Evolutionary conservation across 163 green algal genomes (phyloP).

Genomic region (Smithsoniella earleae): DNA sequence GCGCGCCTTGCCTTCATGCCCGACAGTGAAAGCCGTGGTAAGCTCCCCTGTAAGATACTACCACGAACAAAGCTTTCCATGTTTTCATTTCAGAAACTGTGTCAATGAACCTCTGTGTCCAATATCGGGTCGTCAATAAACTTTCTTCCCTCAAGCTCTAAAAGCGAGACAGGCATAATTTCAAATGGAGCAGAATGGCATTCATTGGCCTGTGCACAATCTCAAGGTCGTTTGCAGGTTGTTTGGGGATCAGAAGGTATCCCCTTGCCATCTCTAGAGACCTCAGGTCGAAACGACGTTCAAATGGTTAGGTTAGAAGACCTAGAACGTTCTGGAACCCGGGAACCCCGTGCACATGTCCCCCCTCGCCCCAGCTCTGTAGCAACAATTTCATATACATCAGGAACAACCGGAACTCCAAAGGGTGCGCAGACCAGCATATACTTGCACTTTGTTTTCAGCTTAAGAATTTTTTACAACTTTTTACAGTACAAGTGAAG

Average conservation of each 20-base stretch:
- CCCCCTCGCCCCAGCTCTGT: conserved; percentile 66
- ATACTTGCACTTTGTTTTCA: no score
- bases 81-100: no score
- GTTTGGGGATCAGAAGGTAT: conserved; percentile 23
- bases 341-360: conserved; percentile 61
- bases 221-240: conserved; percentile 7
- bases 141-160: no score
- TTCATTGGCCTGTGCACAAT: no score
- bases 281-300: background rate
- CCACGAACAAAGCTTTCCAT: no score
- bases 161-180: no score
- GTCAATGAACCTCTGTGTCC: no score
- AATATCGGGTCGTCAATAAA: no score
- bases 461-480: no score
- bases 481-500: no score
- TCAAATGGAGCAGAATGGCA: no score
- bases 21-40: conserved; percentile 68
- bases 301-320: conserved; percentile 60
- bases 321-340: conserved; percentile 52
- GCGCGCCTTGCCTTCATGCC: conserved; percentile 55
- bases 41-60: no score
- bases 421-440: conserved; percentile 64
- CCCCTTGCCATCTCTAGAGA: background rate
- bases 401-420: conserved; percentile 86
- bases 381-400: conserved; percentile 92